A percentile compares a stretch with the other conserved stretches of the same genome.
Conservation (phyloP, 2,329 filamentous ascomycete species). For the Cladophialophora bantiana region DNA sequence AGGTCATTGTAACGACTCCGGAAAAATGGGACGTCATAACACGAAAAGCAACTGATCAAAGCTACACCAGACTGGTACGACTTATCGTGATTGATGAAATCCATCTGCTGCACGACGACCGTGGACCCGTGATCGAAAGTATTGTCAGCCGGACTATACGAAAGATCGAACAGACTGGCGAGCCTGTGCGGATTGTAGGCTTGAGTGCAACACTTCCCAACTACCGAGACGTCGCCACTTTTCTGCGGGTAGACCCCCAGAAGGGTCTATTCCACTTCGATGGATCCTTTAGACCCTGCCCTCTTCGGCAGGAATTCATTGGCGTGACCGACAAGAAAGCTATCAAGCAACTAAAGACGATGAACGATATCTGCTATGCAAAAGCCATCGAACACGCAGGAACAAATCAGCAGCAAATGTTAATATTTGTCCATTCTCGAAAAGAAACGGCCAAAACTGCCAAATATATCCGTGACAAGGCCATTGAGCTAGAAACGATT, state of each 20-base stretch:
- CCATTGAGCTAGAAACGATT: conserved; percentile 95
- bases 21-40: conserved; percentile 99
- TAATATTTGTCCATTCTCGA: conserved; percentile 97
- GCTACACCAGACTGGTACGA: conserved; percentile 95
- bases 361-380: conserved; percentile 98
- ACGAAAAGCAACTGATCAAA: conserved; percentile 93
- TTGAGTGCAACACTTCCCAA: conserved; percentile 95
- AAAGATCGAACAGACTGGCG: conserved; percentile 90
- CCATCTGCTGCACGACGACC: conserved; percentile 94
- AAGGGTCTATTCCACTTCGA: conserved; percentile 97
- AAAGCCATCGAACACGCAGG: conserved; percentile 98
- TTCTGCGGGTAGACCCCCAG: conserved; percentile 83
- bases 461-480: conserved; percentile 94
- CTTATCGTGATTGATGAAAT: conserved; percentile 98
- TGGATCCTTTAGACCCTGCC: conserved; percentile 90
- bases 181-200: conserved; percentile 88
- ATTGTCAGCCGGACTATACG: conserved; percentile 95
- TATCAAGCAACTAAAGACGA: conserved; percentile 97
- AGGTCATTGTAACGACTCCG: conserved; percentile 96
- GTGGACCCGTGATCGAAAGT: conserved; percentile 94
- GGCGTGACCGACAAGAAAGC: conserved; percentile 97
- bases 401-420: conserved; percentile 92
- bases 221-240: conserved; percentile 93
- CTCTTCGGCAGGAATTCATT: conserved; percentile 94
- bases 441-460: conserved; percentile 99